A percentile compares a stretch with the other conserved stretches of the same genome.
These are phyloP conservation scores for Coniophora puteana DNA, from an alignment of 1,284 basidiomycete genomes.

Conservation along the genomic window DNA sequence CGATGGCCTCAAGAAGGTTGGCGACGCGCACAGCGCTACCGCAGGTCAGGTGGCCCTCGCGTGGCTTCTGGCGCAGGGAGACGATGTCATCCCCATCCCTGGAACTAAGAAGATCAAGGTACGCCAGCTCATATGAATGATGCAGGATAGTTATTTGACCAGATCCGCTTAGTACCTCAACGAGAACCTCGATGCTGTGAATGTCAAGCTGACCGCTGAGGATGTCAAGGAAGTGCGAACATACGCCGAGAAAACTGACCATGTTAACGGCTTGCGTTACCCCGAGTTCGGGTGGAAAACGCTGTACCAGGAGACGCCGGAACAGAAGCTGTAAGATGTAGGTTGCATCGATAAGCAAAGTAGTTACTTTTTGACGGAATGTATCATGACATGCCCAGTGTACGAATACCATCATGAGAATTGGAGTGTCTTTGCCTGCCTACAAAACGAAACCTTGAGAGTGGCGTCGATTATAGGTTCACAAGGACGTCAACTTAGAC, in stretches of 20 bases:
- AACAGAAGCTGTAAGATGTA: no score
- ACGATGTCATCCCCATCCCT: constrained; percentile 33
- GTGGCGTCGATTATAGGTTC: no score
- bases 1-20: constrained; percentile 30
- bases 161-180: constrained; percentile 34
- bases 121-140: neutral
- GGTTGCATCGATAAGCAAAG: no score
- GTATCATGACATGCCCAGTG: no score
- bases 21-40: constrained; percentile 30
- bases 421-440: no score
- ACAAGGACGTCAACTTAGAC: no score
- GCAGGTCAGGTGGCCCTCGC: constrained; percentile 43
- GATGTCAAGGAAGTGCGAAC: constrained; percentile 31
- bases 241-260: constrained; percentile 23
- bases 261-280: constrained; percentile 19
- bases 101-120: constrained; percentile 28
- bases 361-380: no score
- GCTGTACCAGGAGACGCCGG: constrained; percentile 19
- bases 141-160: neutral
- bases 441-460: no score
- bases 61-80: constrained; percentile 39
- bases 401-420: no score
- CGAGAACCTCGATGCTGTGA: constrained; percentile 34
- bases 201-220: constrained; percentile 27
- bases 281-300: neutral